A percentile compares a stretch with the other conserved stretches of the same genome.
Evolutionary conservation across 305 asterid species (phyloP).

Genomic region (Fraxinus sp.): DNA sequence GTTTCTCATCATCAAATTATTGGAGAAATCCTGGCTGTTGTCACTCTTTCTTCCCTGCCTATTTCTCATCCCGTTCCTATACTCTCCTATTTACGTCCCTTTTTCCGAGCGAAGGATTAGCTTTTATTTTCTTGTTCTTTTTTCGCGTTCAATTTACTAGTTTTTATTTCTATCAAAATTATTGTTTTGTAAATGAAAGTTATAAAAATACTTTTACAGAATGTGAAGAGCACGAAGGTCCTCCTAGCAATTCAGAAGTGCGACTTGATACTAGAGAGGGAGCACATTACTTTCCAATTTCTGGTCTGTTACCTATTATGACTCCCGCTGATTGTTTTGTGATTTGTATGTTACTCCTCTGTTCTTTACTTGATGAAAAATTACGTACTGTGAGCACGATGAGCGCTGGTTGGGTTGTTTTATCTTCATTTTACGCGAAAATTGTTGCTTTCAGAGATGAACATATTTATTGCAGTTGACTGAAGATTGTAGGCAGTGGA

Average conservation of each 20-base stretch:
- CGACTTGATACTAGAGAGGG: constrained; percentile 27
- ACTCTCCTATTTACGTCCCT: not conserved
- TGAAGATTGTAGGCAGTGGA: not conserved
- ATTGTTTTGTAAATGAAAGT: constrained; percentile 41
- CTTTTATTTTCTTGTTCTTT: not conserved
- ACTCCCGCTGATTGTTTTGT: constrained; percentile 16
- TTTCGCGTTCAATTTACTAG: not conserved
- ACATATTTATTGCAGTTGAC: not conserved
- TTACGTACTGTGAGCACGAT: not conserved
- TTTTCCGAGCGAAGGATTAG: not conserved
- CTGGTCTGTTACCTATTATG: constrained; percentile 38
- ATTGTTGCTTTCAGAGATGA: not conserved
- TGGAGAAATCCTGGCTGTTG: not conserved
- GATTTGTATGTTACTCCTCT: not conserved
- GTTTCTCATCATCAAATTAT: not conserved
- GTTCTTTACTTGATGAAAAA: constrained; percentile 2
- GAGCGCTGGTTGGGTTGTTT: constrained; percentile 3
- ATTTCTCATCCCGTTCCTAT: not conserved
- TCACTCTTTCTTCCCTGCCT: not conserved
- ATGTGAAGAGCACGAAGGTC: constrained; percentile 38
- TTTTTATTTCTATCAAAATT: not conserved
- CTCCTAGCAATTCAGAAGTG: constrained; percentile 19
- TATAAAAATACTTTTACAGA: constrained; percentile 51
- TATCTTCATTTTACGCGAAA: not conserved
- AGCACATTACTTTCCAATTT: constrained; percentile 35